Evolutionary conservation across 2,329 filamentous ascomycete species (phyloP), one percentile per base, ranked within the genome.

Genomic region (Paraconiothyrium brasiliense): DNA sequence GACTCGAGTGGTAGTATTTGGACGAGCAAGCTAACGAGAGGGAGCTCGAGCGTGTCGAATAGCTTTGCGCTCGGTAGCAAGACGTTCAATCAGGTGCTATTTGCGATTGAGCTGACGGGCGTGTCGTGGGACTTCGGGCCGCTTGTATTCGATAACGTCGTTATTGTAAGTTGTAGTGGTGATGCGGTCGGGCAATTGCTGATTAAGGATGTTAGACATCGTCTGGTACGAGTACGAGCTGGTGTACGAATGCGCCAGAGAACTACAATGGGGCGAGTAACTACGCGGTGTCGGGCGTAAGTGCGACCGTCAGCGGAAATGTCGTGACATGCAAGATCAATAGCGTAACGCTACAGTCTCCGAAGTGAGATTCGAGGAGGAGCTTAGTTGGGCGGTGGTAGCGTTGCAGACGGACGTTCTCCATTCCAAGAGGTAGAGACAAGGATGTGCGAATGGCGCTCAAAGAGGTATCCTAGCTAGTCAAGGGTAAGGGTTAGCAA

Each of bases 51-150:
- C 2, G 71, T 68, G 1, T 72, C 61, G 1, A 71, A 80, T 54
- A 67, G 54, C 3, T 82, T 81, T 63, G 68, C 78, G 6, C 62
- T 81, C 32, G 61, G 72, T 11, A 67, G 63, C 59, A 81, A 81
- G 63, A 78, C 75, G 14, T 80, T 81, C 59, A 81, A 80, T 61
- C 77, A 81, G 61, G 80, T 71, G 6, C 59, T 81, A 9, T 78
- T 81, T 51, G 79, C 79, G 1, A 81, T 81, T 44, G 80, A 82
- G 62, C 68, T 80, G 1, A 74, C 73, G 20, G 75, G 72, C 46
- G 73, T 78, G 10, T 64, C 63, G n/a, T 82, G 79, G 79, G 69
- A 79, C 63, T 82, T 81, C 61, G 79, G 80, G 2, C 59, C 70
- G 11, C 68, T 81, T n/a, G 73, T 72, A 8, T 82, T 64, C 72